A percentile compares a stretch with the other conserved stretches of the same genome.
These are phyloP conservation scores for Pleurotus platypus DNA, from an alignment of 768 basidiomycete species.

Conservation along the genomic window DNA sequence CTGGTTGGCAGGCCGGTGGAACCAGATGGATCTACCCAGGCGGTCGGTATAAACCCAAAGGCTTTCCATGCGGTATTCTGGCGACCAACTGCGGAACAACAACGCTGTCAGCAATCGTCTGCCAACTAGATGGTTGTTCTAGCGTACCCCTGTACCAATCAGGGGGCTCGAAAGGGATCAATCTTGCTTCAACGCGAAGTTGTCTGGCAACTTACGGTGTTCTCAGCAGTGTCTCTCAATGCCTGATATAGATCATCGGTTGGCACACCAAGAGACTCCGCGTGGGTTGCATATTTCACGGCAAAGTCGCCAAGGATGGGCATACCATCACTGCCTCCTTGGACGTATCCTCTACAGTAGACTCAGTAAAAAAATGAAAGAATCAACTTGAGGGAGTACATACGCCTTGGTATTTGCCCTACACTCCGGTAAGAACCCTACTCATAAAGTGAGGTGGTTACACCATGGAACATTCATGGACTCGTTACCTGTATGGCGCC, in stretches of 20 bases:
- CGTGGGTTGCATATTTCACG: conserved; percentile 37
- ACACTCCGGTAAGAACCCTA: conserved; percentile 49
- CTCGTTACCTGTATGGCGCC: conserved; percentile 38
- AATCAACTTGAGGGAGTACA: neutral
- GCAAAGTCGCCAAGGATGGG: conserved; percentile 50
- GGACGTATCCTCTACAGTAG: conserved; percentile 38
- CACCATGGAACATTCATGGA: too few species aligned
- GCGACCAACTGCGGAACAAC: conserved; percentile 32
- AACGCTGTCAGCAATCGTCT: neutral
- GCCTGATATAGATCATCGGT: conserved; percentile 46
- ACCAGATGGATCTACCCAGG: conserved; percentile 46
- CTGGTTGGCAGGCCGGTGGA: conserved; percentile 44
- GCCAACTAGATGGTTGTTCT: neutral
- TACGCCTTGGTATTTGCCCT: conserved; percentile 47
- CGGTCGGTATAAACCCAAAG: conserved; percentile 46
- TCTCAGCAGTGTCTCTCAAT: conserved; percentile 47
- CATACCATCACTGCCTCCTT: conserved; percentile 50
- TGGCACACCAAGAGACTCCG: conserved; percentile 36
- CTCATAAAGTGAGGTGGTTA: neutral
- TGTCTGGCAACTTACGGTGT: conserved; percentile 32
- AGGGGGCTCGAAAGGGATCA: conserved; percentile 30
- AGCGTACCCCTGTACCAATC: conserved; percentile 41
- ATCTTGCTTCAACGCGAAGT: neutral
- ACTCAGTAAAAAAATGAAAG: neutral
- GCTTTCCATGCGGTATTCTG: conserved; percentile 51